These are phyloP conservation scores for Hebeloma cylindrosporum DNA, from an alignment of 768 basidiomycete genomes.

Conservation along the genomic window DNA sequence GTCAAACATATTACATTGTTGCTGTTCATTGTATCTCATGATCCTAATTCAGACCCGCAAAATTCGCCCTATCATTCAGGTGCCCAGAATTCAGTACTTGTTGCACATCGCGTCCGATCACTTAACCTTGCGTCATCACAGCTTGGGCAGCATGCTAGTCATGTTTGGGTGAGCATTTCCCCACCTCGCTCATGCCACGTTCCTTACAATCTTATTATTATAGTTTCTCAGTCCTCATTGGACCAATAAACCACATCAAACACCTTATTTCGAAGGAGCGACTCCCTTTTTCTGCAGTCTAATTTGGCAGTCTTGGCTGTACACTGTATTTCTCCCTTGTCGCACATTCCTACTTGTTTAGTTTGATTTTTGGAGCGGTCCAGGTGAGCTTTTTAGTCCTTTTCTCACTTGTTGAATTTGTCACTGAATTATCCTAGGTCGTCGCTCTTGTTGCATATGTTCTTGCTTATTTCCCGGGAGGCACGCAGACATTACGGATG, in stretches of 20 bases:
- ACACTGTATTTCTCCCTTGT: conserved; percentile 93
- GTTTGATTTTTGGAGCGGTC: conserved; percentile 76
- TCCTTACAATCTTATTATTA: conserved; percentile 1
- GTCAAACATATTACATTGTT: conserved; percentile 20
- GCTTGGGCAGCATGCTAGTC: conserved; percentile 87
- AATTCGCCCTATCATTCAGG: conserved; percentile 91
- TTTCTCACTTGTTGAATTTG: not conserved
- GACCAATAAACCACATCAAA: conserved; percentile 89
- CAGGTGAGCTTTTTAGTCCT: conserved; percentile 49
- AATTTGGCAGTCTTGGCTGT: conserved; percentile 78
- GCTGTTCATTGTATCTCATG: conserved; percentile 8
- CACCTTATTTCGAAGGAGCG: conserved; percentile 83
- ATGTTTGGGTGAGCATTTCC: conserved; percentile 79
- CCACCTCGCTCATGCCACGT: not conserved
- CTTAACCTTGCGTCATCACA: conserved; percentile 28
- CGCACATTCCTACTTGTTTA: conserved; percentile 81
- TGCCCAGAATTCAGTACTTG: conserved; percentile 20
- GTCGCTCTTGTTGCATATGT: conserved; percentile 86
- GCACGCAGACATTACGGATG: conserved; percentile 74
- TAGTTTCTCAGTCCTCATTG: conserved; percentile 83
- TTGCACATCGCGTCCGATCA: not conserved
- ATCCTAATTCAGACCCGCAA: conserved; percentile 64
- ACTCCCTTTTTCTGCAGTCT: conserved; percentile 80
- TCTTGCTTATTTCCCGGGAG: conserved; percentile 95
- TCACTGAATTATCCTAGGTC: conserved; percentile 43